Evolutionary conservation across 2,329 filamentous ascomycete genomes (phyloP).

Genomic region (Helotiales sp.): DNA sequence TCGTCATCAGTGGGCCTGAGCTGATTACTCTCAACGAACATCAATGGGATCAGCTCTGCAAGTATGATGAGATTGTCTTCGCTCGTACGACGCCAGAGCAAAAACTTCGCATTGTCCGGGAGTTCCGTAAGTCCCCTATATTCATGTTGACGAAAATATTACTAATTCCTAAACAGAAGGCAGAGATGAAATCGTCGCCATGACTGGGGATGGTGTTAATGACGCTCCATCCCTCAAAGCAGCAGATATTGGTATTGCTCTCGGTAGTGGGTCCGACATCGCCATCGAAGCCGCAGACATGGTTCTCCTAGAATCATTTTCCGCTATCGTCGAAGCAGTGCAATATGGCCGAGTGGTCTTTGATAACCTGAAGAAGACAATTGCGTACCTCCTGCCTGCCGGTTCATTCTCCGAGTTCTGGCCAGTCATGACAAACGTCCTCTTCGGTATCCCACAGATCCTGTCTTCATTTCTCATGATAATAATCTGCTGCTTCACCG

Average conservation of each 20-base stretch:
- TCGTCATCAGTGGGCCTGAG: constrained; percentile 69
- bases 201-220: constrained; percentile 55
- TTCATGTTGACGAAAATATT: neutral
- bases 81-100: constrained; percentile 78
- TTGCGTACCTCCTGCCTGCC: constrained; percentile 63
- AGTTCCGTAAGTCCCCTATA: constrained; percentile 55
- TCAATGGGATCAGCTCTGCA: constrained; percentile 70
- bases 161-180: constrained; percentile 45
- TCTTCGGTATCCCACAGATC: constrained; percentile 65
- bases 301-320: constrained; percentile 71
- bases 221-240: constrained; percentile 59
- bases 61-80: constrained; percentile 76
- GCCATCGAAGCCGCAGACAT: constrained; percentile 67
- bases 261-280: constrained; percentile 63
- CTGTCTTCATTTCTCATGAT: constrained; percentile 63
- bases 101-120: constrained; percentile 78
- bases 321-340: constrained; percentile 73
- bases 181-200: constrained; percentile 61
- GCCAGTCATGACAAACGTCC: constrained; percentile 68
- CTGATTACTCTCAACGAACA: constrained; percentile 67
- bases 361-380: constrained; percentile 76
- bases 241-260: constrained; percentile 69
- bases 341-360: constrained; percentile 77
- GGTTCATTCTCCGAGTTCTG: constrained; percentile 64
- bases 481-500: constrained; percentile 67